phyloP scores from a whole-genome alignment of 2,329 filamentous ascomycete species.

The Volutella citrinella region DNA sequence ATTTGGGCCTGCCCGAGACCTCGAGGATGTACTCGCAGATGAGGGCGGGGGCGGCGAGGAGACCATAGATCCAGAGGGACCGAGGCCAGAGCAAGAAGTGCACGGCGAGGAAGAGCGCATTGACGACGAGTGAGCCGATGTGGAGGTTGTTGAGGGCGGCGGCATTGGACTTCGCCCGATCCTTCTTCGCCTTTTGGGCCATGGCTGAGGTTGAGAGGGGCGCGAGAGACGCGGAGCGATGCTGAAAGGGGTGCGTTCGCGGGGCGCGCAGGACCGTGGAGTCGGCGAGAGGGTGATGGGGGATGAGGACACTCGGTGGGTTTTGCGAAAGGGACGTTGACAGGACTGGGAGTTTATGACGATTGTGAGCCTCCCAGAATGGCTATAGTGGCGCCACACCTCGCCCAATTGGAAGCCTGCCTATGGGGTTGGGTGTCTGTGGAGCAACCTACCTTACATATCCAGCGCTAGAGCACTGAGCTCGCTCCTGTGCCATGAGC shows the following conservation, averaged over 20 bases:
- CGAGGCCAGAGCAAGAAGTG: constrained; percentile 65
- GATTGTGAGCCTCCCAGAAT: too few species aligned
- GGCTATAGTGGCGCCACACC: too few species aligned
- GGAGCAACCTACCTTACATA: too few species aligned
- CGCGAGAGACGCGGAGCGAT: not conserved
- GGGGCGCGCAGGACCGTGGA: not conserved
- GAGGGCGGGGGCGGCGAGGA: constrained; percentile 72
- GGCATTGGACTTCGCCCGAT: constrained; percentile 73
- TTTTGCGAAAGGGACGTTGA: too few species aligned
- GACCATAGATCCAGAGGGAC: constrained; percentile 63
- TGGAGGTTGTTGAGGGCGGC: constrained; percentile 78
- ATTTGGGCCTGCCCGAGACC: constrained; percentile 74
- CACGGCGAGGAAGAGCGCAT: constrained; percentile 70
- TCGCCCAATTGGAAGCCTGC: too few species aligned
- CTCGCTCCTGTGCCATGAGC: too few species aligned
- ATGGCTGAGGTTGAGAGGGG: constrained; percentile 31
- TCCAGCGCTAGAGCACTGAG: too few species aligned
- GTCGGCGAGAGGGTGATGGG: not conserved
- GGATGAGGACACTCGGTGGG: too few species aligned
- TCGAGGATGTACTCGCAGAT: constrained; percentile 85
- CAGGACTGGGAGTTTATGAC: too few species aligned
- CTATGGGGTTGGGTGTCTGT: too few species aligned
- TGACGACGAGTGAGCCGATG: constrained; percentile 68
- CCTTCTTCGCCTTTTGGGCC: constrained; percentile 64
- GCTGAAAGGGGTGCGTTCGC: too few species aligned